A percentile compares a stretch with the other conserved stretches of the same genome.
Conservation (phyloP, 2,329 filamentous ascomycete genomes). For the Colletotrichum scovillei region DNA sequence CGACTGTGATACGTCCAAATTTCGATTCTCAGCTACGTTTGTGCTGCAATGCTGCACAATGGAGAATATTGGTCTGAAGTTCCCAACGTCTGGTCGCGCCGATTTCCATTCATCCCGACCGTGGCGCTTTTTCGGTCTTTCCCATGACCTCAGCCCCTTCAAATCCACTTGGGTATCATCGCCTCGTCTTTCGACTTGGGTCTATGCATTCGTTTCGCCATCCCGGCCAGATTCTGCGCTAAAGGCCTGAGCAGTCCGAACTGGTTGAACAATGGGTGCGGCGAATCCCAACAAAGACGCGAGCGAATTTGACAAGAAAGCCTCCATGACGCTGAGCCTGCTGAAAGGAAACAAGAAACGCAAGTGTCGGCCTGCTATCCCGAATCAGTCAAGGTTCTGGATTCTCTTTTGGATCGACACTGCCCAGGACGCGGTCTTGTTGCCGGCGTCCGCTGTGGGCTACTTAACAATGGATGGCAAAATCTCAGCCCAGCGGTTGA, state of each 20-base stretch:
- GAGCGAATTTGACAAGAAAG: not conserved
- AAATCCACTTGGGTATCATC: conserved; percentile 9
- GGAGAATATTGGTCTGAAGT: conserved; percentile 6
- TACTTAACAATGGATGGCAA: not conserved
- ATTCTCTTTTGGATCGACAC: not conserved
- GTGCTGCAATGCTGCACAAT: conserved; percentile 16
- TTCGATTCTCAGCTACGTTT: not conserved
- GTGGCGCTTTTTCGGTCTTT: conserved; percentile 21
- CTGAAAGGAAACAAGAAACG: conserved; percentile 11
- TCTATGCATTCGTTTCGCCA: not conserved
- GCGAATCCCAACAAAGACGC: conserved; percentile 14
- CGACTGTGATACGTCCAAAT: not conserved
- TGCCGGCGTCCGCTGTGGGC: not conserved
- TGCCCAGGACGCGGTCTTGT: not conserved
- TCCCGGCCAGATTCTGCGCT: not conserved
- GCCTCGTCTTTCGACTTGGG: not conserved
- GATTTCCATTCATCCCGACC: not conserved
- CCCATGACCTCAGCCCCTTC: not conserved
- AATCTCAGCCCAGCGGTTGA: not conserved
- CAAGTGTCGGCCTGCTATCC: not conserved
- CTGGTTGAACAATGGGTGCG: not conserved
- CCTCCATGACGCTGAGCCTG: not conserved
- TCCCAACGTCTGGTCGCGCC: not conserved
- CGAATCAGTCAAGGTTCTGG: conserved; percentile 9
- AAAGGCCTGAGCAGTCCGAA: not conserved